Conservation (phyloP, 2,329 filamentous ascomycete genomes). For the Elsinoe ampelina region DNA sequence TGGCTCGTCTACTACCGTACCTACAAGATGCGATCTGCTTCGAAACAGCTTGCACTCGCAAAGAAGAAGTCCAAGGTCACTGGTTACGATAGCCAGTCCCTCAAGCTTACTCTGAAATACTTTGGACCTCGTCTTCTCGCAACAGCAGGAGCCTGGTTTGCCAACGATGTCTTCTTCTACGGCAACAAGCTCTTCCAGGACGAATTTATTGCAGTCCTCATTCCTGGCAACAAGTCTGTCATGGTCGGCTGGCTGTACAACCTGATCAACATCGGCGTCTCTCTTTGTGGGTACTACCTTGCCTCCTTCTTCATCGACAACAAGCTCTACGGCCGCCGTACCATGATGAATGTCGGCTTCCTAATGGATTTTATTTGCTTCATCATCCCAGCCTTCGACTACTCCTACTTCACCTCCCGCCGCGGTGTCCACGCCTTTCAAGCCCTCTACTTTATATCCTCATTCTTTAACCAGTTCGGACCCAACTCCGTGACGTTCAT, state of each 20-base stretch:
- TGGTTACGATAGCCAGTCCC: conserved; percentile 80
- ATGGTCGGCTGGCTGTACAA: conserved; percentile 90
- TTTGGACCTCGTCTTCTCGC: conserved; percentile 82
- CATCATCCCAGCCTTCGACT: conserved; percentile 81
- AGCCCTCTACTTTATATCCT: conserved; percentile 95
- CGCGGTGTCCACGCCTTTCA: conserved; percentile 80
- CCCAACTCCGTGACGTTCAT: conserved; percentile 96
- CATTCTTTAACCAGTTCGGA: conserved; percentile 98
- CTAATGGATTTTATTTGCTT: conserved; percentile 89
- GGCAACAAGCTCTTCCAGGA: conserved; percentile 96
- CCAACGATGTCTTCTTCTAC: conserved; percentile 98
- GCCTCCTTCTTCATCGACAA: conserved; percentile 87
- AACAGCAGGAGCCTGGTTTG: conserved; percentile 84
- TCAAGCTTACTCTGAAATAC: conserved; percentile 67
- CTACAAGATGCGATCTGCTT: conserved; percentile 86
- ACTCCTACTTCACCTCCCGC: conserved; percentile 66
- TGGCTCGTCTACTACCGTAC: conserved; percentile 96
- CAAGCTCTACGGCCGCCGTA: conserved; percentile 92
- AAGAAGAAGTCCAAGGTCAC: conserved; percentile 85
- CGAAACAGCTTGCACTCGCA: conserved; percentile 67
- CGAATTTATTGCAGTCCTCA: conserved; percentile 79
- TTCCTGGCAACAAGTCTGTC: conserved; percentile 57
- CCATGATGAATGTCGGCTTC: conserved; percentile 94
- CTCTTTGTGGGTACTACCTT: conserved; percentile 78
- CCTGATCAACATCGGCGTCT: conserved; percentile 80